Percentiles rank a stretch among this genome's conserved stretches.
phyloP scores from a whole-genome alignment of 768 basidiomycete species.

The Tulasnella sp. region DNA sequence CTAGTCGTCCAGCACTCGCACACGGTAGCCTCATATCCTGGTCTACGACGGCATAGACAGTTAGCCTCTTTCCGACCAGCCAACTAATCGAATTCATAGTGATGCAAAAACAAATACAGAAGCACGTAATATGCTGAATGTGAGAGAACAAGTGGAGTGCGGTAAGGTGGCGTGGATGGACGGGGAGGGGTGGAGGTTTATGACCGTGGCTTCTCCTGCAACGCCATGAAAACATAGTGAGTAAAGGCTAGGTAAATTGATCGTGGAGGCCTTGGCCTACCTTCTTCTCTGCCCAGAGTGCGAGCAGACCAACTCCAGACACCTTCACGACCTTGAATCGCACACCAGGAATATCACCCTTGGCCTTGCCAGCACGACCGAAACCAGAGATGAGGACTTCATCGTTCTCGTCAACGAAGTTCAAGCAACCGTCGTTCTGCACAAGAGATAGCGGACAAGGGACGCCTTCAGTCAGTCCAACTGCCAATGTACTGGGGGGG shows the following conservation, averaged over 20 bases:
- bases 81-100: not conserved
- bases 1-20: no score
- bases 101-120: not conserved
- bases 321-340: slow-evolving; percentile 99
- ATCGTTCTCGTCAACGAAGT: slow-evolving; percentile 99
- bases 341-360: slow-evolving; percentile 99
- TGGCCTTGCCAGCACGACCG: slow-evolving; percentile 99
- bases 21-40: not conserved
- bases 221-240: not conserved
- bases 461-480: not conserved
- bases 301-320: slow-evolving; percentile 95
- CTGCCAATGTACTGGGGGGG: not conserved
- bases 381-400: slow-evolving; percentile 99
- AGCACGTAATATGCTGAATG: not conserved
- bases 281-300: slow-evolving; percentile 99
- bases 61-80: not conserved
- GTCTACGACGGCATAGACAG: not conserved
- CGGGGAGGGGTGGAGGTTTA: not conserved
- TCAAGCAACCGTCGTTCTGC: slow-evolving; percentile 91
- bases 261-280: slow-evolving; percentile 36
- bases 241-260: not conserved
- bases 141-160: not conserved
- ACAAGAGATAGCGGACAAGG: slow-evolving; percentile 28
- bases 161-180: not conserved
- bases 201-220: slow-evolving; percentile 20